Evolutionary conservation across 106 monocot genomes (phyloP).

Genomic region (Dactylorhiza incarnata): DNA sequence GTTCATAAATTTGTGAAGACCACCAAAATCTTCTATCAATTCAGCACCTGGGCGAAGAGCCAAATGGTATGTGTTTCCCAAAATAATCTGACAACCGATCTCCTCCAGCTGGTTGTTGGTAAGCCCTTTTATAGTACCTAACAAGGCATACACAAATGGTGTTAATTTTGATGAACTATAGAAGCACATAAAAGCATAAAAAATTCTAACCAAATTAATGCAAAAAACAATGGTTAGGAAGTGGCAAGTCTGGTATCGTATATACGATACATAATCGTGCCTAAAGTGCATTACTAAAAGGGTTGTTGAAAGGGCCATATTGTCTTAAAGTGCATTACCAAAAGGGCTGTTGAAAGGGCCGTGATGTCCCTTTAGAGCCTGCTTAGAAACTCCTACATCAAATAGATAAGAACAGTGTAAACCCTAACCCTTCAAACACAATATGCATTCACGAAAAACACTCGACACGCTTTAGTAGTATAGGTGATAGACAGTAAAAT

Average conservation of each 20-base stretch:
- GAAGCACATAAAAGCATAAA: neutral
- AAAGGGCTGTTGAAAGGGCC: neutral
- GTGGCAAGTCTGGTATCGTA: neutral
- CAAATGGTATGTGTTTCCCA: constrained; percentile 96
- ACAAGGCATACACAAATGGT: constrained; percentile 1
- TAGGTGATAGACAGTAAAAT: neutral
- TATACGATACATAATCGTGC: neutral
- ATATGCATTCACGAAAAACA: neutral
- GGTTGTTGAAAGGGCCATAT: neutral
- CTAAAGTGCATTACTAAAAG: neutral
- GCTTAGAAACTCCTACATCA: neutral
- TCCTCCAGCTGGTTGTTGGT: constrained; percentile 95
- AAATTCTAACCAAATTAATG: neutral
- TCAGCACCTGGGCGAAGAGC: constrained; percentile 89
- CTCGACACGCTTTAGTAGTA: neutral
- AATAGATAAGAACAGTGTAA: neutral
- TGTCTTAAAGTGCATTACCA: neutral
- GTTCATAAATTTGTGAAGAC: constrained; percentile 99
- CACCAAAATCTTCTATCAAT: constrained; percentile 89
- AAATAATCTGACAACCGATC: constrained; percentile 96
- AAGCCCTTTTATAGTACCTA: constrained; percentile 93
- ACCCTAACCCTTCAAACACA: neutral
- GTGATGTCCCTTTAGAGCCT: neutral
- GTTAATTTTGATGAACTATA: neutral
- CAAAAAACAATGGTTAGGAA: constrained; percentile 1